A percentile compares a stretch with the other conserved stretches of the same genome.
These are phyloP conservation scores for Clonostachys chloroleuca DNA, from an alignment of 2,329 filamentous ascomycete genomes.

Conservation along the genomic window DNA sequence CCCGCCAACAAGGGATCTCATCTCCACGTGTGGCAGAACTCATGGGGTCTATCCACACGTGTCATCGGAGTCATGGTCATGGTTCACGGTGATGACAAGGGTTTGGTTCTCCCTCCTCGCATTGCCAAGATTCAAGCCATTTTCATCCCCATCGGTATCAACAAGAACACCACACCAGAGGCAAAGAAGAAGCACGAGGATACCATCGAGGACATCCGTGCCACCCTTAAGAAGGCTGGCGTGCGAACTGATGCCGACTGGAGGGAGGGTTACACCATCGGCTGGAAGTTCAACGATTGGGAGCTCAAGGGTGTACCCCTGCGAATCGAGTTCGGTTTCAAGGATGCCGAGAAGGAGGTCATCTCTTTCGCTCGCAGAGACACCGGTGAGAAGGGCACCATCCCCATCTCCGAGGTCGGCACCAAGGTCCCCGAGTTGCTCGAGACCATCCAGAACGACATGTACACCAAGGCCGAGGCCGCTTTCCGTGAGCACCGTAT, in stretches of 20 bases:
- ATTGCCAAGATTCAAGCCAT: conserved; percentile 83
- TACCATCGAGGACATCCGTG: conserved; percentile 67
- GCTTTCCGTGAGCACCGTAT: conserved; percentile 79
- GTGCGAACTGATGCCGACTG: conserved; percentile 78
- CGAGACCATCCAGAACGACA: conserved; percentile 83
- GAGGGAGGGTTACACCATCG: conserved; percentile 88
- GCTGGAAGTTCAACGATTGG: conserved; percentile 99
- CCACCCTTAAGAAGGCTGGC: conserved; percentile 65
- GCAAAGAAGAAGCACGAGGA: conserved; percentile 72
- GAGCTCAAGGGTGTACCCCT: conserved; percentile 94
- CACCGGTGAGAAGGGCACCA: conserved; percentile 75
- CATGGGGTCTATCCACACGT: conserved; percentile 95
- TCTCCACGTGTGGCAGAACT: conserved; percentile 95
- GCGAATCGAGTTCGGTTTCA: conserved; percentile 91
- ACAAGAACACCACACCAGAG: conserved; percentile 78
- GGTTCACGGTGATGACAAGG: conserved; percentile 95
- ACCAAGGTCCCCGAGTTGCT: conserved; percentile 76
- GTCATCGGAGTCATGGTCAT: conserved; percentile 99
- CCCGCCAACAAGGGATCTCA: conserved; percentile 75
- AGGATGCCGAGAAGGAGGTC: conserved; percentile 81
- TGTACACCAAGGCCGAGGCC: conserved; percentile 71
- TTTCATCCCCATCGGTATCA: conserved; percentile 90
- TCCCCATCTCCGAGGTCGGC: conserved; percentile 69
- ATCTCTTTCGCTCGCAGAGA: conserved; percentile 87
- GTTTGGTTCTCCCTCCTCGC: conserved; percentile 86